Percentiles rank a stretch among this genome's conserved stretches.
phyloP scores from a whole-genome alignment of 768 basidiomycete species.

The Boletus reticuloceps region DNA sequence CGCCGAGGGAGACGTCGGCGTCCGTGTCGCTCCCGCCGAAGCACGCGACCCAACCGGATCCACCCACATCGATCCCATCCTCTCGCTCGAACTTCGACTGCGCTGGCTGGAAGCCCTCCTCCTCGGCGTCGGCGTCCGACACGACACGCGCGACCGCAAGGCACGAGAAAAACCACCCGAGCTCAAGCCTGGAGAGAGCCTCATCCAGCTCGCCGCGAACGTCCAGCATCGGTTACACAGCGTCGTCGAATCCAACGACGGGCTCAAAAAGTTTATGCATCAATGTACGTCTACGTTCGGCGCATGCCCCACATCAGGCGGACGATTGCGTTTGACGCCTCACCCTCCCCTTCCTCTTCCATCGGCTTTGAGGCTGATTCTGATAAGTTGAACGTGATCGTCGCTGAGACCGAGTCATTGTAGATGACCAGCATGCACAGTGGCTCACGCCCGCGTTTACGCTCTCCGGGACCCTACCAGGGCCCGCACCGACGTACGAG shows the following conservation, averaged over 20 bases:
- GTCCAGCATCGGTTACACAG: slow-evolving; percentile 55
- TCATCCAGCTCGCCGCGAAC: slow-evolving; percentile 58
- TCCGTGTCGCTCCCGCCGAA: slow-evolving; percentile 3
- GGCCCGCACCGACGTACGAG: slow-evolving; percentile 51
- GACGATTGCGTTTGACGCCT: too few species aligned
- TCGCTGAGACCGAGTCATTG: background rate
- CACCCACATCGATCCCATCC: slow-evolving; percentile 51
- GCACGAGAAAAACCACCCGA: slow-evolving; percentile 33
- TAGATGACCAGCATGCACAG: slow-evolving; percentile 77
- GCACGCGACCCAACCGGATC: slow-evolving; percentile 3
- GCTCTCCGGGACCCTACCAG: slow-evolving; percentile 58
- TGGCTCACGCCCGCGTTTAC: slow-evolving; percentile 75
- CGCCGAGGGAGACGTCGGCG: too few species aligned
- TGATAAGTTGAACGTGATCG: too few species aligned
- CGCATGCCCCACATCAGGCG: background rate
- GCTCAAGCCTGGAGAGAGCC: slow-evolving; percentile 51
- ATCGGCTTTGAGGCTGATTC: background rate
- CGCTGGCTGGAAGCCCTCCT: slow-evolving; percentile 81
- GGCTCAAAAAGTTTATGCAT: slow-evolving; percentile 69
- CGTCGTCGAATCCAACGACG: slow-evolving; percentile 66
- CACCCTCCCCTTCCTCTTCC: too few species aligned
- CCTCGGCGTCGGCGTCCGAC: slow-evolving; percentile 52
- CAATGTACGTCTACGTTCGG: slow-evolving; percentile 55
- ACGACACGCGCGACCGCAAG: slow-evolving; percentile 43
- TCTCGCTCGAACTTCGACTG: slow-evolving; percentile 73